phyloP scores from a whole-genome alignment of 2,329 filamentous ascomycete species.

The Coniochaeta hoffmannii region DNA sequence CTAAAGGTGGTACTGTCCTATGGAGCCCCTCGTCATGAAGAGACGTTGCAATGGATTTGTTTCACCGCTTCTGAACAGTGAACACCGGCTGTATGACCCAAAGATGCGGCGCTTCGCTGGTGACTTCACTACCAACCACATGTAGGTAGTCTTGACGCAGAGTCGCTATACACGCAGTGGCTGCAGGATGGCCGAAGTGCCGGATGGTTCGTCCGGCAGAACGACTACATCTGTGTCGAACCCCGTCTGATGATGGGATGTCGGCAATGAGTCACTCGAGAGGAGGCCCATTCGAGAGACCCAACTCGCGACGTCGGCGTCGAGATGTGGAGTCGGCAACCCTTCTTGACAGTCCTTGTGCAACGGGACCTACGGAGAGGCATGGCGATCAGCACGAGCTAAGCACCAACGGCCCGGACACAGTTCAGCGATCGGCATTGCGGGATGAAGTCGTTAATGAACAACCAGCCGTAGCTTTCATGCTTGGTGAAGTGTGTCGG shows the following conservation, averaged over 20 bases:
- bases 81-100: background rate
- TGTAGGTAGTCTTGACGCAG: background rate
- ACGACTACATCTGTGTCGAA: background rate
- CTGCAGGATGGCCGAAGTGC: background rate
- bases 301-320: background rate
- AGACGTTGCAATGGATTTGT: background rate
- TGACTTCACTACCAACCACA: background rate
- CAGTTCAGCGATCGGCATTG: background rate
- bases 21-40: background rate
- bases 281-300: background rate
- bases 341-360: background rate
- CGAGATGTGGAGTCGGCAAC: background rate
- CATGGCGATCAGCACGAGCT: background rate
- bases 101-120: too few species aligned
- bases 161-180: background rate
- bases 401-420: background rate
- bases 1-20: background rate
- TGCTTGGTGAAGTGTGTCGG: background rate
- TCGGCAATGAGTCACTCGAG: background rate
- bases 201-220: background rate
- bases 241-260: background rate
- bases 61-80: background rate
- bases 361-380: background rate
- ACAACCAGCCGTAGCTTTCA: background rate
- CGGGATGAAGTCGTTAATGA: too few species aligned